Conservation (phyloP, 148 eudicot genomes). For the Vaccinium myrtillus region DNA sequence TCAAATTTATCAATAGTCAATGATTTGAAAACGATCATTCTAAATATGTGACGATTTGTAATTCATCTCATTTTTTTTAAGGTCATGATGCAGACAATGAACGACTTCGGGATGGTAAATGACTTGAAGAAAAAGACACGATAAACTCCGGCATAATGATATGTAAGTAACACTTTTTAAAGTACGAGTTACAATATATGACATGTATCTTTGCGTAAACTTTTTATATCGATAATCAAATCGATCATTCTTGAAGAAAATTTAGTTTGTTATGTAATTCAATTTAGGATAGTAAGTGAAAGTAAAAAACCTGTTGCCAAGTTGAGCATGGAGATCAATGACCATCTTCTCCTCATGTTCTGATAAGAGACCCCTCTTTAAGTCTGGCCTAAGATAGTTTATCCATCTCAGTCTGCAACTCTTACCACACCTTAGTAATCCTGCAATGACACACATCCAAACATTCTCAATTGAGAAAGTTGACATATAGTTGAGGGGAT, state of each 20-base stretch:
- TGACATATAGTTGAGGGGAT: neutral
- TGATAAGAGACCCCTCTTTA: conserved; percentile 51
- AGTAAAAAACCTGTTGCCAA: conserved; percentile 47
- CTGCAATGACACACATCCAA: conserved; percentile 23
- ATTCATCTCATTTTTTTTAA: too few species aligned
- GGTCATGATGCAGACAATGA: too few species aligned
- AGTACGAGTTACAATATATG: neutral
- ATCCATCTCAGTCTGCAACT: conserved; percentile 64
- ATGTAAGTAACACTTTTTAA: neutral
- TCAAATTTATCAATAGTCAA: too few species aligned
- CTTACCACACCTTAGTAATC: conserved; percentile 54
- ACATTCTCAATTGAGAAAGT: neutral
- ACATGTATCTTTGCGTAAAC: too few species aligned
- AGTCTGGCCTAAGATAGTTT: conserved; percentile 54
- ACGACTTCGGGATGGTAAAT: too few species aligned
- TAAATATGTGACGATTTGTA: too few species aligned
- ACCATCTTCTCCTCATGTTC: conserved; percentile 52
- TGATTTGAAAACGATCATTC: too few species aligned
- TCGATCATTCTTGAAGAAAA: too few species aligned
- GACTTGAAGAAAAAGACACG: neutral
- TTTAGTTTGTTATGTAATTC: neutral
- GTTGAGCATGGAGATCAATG: conserved; percentile 59
- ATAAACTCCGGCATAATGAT: neutral
- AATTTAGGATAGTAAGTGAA: neutral
- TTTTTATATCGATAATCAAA: too few species aligned